These are phyloP conservation scores for Cutaneotrichosporon dermatis DNA, from an alignment of 1,284 basidiomycete species.

Conservation along the genomic window DNA sequence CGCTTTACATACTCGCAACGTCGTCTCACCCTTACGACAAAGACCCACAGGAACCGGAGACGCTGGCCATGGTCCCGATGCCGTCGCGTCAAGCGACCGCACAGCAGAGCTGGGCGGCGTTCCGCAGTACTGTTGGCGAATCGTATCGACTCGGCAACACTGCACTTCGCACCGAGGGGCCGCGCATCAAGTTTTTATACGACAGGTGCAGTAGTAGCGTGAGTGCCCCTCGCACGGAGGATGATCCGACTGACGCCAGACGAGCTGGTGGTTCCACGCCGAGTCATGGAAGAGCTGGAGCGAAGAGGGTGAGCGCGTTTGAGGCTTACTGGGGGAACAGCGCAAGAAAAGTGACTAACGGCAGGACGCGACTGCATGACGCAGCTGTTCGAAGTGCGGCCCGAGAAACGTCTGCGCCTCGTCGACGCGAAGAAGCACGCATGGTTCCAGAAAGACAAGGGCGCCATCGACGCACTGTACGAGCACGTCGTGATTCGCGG, in stretches of 20 bases:
- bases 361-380: slow-evolving; percentile 7
- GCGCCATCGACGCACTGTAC: slow-evolving; percentile 8
- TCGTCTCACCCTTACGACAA: slow-evolving; percentile 9
- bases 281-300: neutral
- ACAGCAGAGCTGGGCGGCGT: neutral
- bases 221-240: neutral
- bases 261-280: neutral
- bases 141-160: neutral
- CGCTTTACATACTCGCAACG: slow-evolving; percentile 9
- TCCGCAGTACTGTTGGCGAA: neutral
- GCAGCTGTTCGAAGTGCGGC: slow-evolving; percentile 1
- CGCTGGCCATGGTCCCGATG: neutral
- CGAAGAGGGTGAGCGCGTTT: neutral
- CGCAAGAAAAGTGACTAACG: neutral
- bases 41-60: neutral
- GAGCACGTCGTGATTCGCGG: slow-evolving; percentile 10
- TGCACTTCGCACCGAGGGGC: neutral
- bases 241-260: neutral
- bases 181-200: neutral
- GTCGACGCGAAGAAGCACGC: neutral
- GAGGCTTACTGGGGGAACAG: too few relatives aligned
- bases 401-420: slow-evolving; percentile 2
- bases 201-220: neutral
- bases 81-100: neutral
- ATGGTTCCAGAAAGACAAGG: slow-evolving; percentile 10